phyloP scores from a whole-genome alignment of 1,139 yeast species.

The Geotrichum bryndzae region DNA sequence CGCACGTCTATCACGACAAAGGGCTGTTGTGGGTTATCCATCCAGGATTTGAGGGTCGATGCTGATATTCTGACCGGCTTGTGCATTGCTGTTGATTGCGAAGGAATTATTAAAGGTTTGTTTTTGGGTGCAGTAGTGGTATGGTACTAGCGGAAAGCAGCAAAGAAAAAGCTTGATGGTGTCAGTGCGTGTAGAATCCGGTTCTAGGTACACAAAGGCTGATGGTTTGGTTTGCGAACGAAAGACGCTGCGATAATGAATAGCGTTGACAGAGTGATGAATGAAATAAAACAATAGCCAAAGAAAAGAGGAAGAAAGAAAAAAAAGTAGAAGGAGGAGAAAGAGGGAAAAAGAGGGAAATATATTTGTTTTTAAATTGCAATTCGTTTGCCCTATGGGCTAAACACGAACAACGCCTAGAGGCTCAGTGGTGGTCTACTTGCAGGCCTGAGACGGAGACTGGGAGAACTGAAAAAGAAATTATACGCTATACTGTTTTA shows the following conservation, averaged over 20 bases:
- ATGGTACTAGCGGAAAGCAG: background rate
- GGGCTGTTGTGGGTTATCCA: background rate
- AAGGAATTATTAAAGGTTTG: background rate
- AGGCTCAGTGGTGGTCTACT: too few species aligned
- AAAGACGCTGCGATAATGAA: background rate
- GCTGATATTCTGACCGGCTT: background rate
- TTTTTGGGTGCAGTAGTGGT: background rate
- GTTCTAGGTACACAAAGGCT: background rate
- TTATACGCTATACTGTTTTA: background rate
- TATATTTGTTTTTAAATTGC: background rate
- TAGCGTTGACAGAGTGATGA: background rate
- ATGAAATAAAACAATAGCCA: background rate
- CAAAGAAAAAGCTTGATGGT: background rate
- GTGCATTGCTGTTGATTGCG: background rate
- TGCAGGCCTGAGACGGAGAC: background rate
- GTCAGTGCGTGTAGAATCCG: background rate
- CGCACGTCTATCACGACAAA: slow-evolving; percentile 68
- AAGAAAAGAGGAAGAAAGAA: background rate
- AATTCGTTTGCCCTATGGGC: background rate
- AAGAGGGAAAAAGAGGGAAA: slow-evolving; percentile 1
- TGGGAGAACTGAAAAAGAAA: background rate
- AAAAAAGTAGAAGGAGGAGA: background rate
- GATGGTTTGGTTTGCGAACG: background rate
- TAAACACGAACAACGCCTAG: background rate
- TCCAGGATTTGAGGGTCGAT: background rate